Base-by-base conservation (phyloP, 768 basidiomycete genomes). In the Pleurotus sapidus region DNA sequence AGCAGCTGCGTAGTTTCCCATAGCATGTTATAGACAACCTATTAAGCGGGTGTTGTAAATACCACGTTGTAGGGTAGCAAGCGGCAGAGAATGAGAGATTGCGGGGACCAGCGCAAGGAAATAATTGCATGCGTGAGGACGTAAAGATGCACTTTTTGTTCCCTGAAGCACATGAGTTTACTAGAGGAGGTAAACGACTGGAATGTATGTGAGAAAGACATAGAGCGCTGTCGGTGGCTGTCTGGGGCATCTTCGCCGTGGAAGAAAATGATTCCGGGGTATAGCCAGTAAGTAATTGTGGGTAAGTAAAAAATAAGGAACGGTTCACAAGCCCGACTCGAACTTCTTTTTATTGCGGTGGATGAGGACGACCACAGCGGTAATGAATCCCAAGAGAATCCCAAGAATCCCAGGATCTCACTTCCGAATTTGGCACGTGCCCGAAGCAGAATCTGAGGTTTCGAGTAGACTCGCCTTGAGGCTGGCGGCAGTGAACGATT, bases 151-250 rank as follows among this genome's bases (percentile, higher is more conserved):
- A 11, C 30, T 3, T 11, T 34, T 34, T 20, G 37, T n/a, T 15
- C 49, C 24, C n/a, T 50, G 49, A 34, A 50, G 49, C 49, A 50
- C 49, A 50, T 50, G 49, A 17, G 8, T 37, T 24, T 30, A 27
- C 15, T 50, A 20, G 15, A 15, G 49, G 49, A 24, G 49, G 27
- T n/a, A 50, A 14, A 50, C 15, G 20, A 11, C 4, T 20, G 9
- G 15, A 5, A 50, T 20, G 6, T 14, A n/a, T 50, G 49, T 50
- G 49, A 50, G 49, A 50, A 43, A 50, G 49, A 50, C 30, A 34
- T n/a, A 27, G 1, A 34, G 27, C 9, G 27, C 7, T 24, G 15
- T 20, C 49, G 49, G 49, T 24, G 30, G 49, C 49, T 30, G 30
- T 34, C 30, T 34, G 30, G 30, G 30, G 30, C 30, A n/a, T 38